Base-by-base conservation (phyloP, 306 rosid genomes). In the Dalbergia oliveri region DNA sequence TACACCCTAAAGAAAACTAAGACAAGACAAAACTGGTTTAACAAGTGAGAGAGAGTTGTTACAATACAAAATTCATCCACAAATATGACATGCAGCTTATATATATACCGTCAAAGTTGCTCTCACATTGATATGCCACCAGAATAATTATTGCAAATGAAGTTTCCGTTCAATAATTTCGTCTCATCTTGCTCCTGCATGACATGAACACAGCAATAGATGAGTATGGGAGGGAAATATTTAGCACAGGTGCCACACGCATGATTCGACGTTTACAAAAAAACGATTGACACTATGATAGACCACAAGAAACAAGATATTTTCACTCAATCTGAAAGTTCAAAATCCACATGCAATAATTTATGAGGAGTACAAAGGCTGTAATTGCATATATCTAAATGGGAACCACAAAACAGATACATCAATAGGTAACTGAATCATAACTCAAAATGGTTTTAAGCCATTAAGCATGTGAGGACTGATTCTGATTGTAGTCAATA, bases 111-210 rank as follows among this genome's bases (percentile, higher is more conserved):
- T 49, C 61, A 59, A 60, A 69, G 66, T 77, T 66, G 51, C 12
- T 37, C 66, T 75, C 75, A 85, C 81, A 89, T 83, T 72, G 87
- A 87, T 51, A 87, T 44, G 26, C 93, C 91, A 9, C 88, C 88
- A 23, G 89, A 43, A 81, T 81, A 88, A 73, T 53, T 77, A 79
- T 85, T 83, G 33, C 88, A 88, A 13, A 87, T 77, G 76, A 89
- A 86, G 66, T 84, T 90, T 68, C 86, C 94, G 59, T 81, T 85
- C 82, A 73, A 31, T n/a, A 80, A 49, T 26, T 83, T 86, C 81
- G 37, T 84, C 86, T 81, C 79, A 76, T 84, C 91, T 82, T 88
- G 90, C 69, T 86, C 97, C 98, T 94, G 97, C 86, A 84, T 78
- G 73, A 73, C 79, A 86, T 72, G 59, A 81, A 31, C 56, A 76